phyloP scores from a whole-genome alignment of 306 rosid genomes.

The Gastrolobium bilobum region DNA sequence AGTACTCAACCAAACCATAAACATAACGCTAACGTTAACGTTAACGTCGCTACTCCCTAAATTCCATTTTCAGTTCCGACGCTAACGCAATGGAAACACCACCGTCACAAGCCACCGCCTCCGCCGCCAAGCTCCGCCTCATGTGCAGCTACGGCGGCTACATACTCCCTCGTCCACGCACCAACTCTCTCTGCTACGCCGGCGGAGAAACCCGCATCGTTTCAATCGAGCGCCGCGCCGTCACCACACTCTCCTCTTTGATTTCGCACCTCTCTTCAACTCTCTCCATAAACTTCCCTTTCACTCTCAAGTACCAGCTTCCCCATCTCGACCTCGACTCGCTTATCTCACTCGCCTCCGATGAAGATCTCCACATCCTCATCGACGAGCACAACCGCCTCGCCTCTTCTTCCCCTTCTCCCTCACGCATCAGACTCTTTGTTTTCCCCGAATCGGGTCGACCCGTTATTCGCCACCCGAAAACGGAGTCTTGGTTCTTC shows the following conservation, averaged over 20 bases:
- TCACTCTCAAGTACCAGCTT: slow-evolving; percentile 68
- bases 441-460: slow-evolving; percentile 49
- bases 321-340: slow-evolving; percentile 64
- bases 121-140: slow-evolving; percentile 58
- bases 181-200: slow-evolving; percentile 58
- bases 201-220: slow-evolving; percentile 77
- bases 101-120: slow-evolving; percentile 11
- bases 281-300: slow-evolving; percentile 52
- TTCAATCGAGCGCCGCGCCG: slow-evolving; percentile 48
- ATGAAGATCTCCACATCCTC: slow-evolving; percentile 56
- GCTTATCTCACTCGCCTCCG: slow-evolving; percentile 59
- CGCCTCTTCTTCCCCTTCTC: slow-evolving; percentile 20
- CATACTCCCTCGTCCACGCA: slow-evolving; percentile 58
- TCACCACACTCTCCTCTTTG: slow-evolving; percentile 52
- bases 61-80: neutral
- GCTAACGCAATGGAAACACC: slow-evolving; percentile 47
- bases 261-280: slow-evolving; percentile 55
- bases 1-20: neutral
- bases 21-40: neutral
- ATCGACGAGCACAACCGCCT: slow-evolving; percentile 56
- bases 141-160: slow-evolving; percentile 80
- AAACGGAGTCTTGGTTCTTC: slow-evolving; percentile 69
- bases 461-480: slow-evolving; percentile 59
- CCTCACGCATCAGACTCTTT: slow-evolving; percentile 64
- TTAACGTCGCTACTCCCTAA: no score